These are phyloP conservation scores for Colletotrichum karsti DNA, from an alignment of 2,329 filamentous ascomycete genomes.

Conservation along the genomic window DNA sequence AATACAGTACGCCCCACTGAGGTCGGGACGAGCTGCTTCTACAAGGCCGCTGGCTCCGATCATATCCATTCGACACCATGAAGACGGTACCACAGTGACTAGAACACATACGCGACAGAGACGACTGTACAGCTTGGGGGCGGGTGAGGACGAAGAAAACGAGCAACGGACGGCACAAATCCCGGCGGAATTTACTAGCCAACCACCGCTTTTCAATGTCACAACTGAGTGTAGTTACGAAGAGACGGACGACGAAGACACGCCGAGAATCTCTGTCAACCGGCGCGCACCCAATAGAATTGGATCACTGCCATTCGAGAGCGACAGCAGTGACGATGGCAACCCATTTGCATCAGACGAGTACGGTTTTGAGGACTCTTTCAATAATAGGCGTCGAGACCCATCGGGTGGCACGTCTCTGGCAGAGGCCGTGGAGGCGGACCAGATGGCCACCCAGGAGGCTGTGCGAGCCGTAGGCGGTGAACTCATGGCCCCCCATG, in stretches of 20 bases:
- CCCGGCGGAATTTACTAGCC: slow-evolving; percentile 61
- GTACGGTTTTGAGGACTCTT: slow-evolving; percentile 41
- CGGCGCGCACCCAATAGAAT: slow-evolving; percentile 60
- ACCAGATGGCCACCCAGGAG: slow-evolving; percentile 64
- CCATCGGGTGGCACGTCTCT: slow-evolving; percentile 40
- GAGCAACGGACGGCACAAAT: slow-evolving; percentile 62
- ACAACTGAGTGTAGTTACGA: slow-evolving; percentile 70
- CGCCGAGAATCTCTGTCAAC: slow-evolving; percentile 31
- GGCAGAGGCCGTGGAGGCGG: slow-evolving; percentile 53
- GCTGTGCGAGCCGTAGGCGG: slow-evolving; percentile 64
- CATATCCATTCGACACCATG: slow-evolving; percentile 61
- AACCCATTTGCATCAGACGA: slow-evolving; percentile 38
- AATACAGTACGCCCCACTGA: slow-evolving; percentile 66
- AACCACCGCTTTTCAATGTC: slow-evolving; percentile 59
- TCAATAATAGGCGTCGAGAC: slow-evolving; percentile 33
- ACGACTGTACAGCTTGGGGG: slow-evolving; percentile 52
- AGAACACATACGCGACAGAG: slow-evolving; percentile 52
- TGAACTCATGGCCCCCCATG: slow-evolving; percentile 75
- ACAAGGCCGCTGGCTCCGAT: slow-evolving; percentile 41
- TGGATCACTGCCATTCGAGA: slow-evolving; percentile 64
- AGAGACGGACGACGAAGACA: slow-evolving; percentile 52
- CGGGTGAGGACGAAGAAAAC: slow-evolving; percentile 49
- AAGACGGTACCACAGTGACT: slow-evolving; percentile 59
- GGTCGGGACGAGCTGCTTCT: slow-evolving; percentile 31
- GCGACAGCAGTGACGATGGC: slow-evolving; percentile 49